Evolutionary conservation across 495 filamentous ascomycete species (phyloP).

Genomic region (Astrothelium subdiscretum): DNA sequence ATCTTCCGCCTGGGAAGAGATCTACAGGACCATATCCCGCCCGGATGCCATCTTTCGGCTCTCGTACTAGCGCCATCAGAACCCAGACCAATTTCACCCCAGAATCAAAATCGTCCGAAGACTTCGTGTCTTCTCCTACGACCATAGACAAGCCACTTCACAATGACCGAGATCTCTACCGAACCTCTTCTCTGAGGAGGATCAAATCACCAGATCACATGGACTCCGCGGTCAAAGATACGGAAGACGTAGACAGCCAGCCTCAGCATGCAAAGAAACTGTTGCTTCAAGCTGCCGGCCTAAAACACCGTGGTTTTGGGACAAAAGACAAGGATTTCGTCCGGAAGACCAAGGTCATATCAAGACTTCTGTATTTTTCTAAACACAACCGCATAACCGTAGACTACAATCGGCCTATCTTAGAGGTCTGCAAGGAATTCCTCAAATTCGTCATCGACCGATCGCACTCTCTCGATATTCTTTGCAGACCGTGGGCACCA

Average conservation of each 20-base stretch:
- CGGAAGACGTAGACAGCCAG: neutral
- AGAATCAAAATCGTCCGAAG: neutral
- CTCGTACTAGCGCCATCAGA: neutral
- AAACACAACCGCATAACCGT: constrained; percentile 11
- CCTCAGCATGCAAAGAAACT: neutral
- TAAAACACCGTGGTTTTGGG: neutral
- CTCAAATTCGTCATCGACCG: constrained; percentile 13
- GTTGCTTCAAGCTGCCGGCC: neutral
- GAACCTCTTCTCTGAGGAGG: neutral
- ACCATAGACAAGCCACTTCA: neutral
- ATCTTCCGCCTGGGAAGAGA: neutral
- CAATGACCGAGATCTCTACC: neutral
- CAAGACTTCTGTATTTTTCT: too few relatives aligned
- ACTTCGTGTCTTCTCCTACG: neutral
- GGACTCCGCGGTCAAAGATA: neutral
- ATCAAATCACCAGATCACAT: neutral
- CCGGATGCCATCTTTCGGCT: neutral
- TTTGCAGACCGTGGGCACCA: constrained; percentile 16
- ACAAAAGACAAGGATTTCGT: neutral
- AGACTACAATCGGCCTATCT: constrained; percentile 10
- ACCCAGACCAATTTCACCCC: neutral
- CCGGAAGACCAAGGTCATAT: neutral
- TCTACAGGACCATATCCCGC: neutral
- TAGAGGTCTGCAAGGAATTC: constrained; percentile 11
- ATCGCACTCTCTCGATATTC: constrained; percentile 12